Conservation (phyloP, 2,329 filamentous ascomycete genomes). For the Fusarium compactum region DNA sequence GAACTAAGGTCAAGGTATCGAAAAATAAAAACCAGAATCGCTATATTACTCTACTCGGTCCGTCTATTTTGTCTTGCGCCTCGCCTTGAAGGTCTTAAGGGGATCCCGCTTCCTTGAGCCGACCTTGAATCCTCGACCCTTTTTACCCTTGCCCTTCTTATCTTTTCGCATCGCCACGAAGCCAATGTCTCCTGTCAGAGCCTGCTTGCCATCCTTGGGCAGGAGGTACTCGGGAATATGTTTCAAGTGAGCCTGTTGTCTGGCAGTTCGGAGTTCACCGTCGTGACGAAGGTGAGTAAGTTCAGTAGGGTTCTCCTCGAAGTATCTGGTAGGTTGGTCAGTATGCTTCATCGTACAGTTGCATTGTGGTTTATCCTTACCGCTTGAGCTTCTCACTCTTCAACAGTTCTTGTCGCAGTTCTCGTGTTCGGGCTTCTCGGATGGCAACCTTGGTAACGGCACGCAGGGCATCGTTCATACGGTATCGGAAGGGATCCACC, state of each 20-base stretch:
- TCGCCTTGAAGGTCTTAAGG: conserved; percentile 86
- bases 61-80: conserved; percentile 59
- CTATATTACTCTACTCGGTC: conserved; percentile 24
- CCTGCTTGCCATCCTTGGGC: conserved; percentile 80
- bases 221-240: conserved; percentile 95
- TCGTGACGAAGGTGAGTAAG: conserved; percentile 90
- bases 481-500: conserved; percentile 93
- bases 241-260: conserved; percentile 89
- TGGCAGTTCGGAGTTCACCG: conserved; percentile 83
- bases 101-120: conserved; percentile 81
- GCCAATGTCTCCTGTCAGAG: conserved; percentile 75
- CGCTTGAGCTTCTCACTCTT: conserved; percentile 94
- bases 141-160: conserved; percentile 63
- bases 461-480: conserved; percentile 91
- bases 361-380: conserved; percentile 37
- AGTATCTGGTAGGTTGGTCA: conserved; percentile 67
- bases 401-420: conserved; percentile 88
- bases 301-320: conserved; percentile 95
- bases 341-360: not conserved
- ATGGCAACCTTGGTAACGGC: conserved; percentile 91
- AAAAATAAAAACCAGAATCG: conserved; percentile 20
- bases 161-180: conserved; percentile 78
- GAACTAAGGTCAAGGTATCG: conserved; percentile 39
- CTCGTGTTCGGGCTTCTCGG: conserved; percentile 87
- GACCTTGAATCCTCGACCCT: conserved; percentile 60